These are phyloP conservation scores for Rhodotorula kratochvilovae DNA, from an alignment of 768 basidiomycete genomes.

Conservation along the genomic window DNA sequence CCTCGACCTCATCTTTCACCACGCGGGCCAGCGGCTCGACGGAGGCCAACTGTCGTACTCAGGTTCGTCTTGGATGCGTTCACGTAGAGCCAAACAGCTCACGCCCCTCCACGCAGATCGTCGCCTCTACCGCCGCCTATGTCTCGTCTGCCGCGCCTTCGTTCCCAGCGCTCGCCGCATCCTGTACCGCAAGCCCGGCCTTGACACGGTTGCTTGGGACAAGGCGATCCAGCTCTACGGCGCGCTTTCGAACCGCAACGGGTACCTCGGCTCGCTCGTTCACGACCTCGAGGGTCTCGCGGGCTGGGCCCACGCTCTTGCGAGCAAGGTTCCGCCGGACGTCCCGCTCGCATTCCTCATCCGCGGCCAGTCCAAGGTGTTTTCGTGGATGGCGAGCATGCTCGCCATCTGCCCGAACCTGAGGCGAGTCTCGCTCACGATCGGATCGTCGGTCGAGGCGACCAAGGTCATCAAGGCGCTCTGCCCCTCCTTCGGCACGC, in stretches of 20 bases:
- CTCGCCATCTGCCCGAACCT: background rate
- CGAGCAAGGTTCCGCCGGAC: background rate
- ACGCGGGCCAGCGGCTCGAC: background rate
- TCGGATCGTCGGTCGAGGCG: background rate
- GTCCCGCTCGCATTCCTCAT: background rate
- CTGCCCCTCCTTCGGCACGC: background rate
- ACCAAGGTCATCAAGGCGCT: background rate
- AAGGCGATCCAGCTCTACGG: background rate
- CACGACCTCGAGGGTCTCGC: background rate
- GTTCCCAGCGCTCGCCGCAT: background rate
- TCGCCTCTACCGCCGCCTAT: background rate
- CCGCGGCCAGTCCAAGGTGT: background rate
- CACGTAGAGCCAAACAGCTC: too few species aligned
- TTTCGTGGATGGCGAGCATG: background rate
- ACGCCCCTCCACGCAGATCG: background rate
- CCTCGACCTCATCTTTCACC: background rate
- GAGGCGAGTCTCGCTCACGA: background rate
- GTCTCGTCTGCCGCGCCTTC: background rate
- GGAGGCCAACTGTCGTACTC: too few species aligned
- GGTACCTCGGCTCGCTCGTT: background rate
- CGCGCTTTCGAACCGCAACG: background rate
- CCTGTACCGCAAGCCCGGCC: background rate
- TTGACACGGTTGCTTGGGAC: background rate
- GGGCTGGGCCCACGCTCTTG: accelerated
- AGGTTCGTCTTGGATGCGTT: too few species aligned